Percentiles rank a stretch among this genome's conserved stretches.
phyloP scores from a whole-genome alignment of 441 rosid species.

The Melianthus villosus region DNA sequence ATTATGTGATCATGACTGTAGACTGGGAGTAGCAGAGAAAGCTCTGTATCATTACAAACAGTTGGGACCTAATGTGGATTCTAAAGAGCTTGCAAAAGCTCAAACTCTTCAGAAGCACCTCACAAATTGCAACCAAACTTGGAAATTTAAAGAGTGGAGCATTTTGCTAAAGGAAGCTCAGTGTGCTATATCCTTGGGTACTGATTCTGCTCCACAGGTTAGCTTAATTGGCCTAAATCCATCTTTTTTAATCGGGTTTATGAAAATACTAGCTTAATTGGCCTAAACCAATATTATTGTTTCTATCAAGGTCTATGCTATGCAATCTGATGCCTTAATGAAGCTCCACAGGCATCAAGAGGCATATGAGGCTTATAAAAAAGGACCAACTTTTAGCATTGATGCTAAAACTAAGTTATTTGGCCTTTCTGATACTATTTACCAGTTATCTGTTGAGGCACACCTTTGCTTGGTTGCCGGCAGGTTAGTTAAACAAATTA shows the following conservation, averaged over 20 bases:
- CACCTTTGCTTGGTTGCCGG: constrained; percentile 45
- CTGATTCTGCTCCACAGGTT: constrained; percentile 65
- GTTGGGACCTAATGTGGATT: constrained; percentile 25
- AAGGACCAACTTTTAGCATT: constrained; percentile 27
- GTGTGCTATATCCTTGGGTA: constrained; percentile 35
- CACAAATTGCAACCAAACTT: constrained; percentile 31
- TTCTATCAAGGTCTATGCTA: constrained; percentile 31
- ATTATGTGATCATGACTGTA: constrained; percentile 6
- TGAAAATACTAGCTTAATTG: too few species aligned
- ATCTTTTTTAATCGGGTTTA: too few species aligned
- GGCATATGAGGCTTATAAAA: constrained; percentile 33
- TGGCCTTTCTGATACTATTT: constrained; percentile 28
- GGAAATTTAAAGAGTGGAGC: constrained; percentile 36
- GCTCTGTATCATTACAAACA: constrained; percentile 45
- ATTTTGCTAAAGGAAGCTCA: constrained; percentile 30
- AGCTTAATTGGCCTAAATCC: constrained; percentile 3
- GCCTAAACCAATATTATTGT: background rate
- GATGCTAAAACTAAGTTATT: constrained; percentile 32
- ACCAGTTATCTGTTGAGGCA: constrained; percentile 36
- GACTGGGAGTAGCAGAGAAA: constrained; percentile 64
- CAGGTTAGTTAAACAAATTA: constrained; percentile 53
- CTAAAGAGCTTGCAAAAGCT: constrained; percentile 32
- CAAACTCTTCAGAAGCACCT: constrained; percentile 31
- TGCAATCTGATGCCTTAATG: constrained; percentile 57
- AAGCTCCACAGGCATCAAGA: constrained; percentile 54